Evolutionary conservation across 768 basidiomycete species (phyloP).

Genomic region (Gyrodon lividus): DNA sequence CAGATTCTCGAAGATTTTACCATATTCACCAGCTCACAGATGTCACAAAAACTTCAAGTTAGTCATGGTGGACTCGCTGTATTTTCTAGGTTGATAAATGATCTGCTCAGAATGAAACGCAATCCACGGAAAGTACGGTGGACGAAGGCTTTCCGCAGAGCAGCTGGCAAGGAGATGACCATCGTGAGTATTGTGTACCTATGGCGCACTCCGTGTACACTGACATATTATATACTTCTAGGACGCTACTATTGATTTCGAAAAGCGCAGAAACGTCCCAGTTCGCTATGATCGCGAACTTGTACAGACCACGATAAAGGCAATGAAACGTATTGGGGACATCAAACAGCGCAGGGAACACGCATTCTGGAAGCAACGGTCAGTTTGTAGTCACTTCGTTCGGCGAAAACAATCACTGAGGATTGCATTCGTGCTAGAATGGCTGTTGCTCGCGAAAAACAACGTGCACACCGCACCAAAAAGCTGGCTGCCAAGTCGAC

Average conservation of each 20-base stretch:
- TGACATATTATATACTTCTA: conserved; percentile 31
- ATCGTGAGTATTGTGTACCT: conserved; percentile 58
- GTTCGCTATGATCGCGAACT: conserved; percentile 96
- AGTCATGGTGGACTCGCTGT: conserved; percentile 18
- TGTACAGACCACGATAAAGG: conserved; percentile 88
- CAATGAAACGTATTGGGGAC: conserved; percentile 93
- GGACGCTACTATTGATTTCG: conserved; percentile 99
- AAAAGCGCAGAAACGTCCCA: conserved; percentile 97
- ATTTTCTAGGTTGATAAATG: conserved; percentile 1
- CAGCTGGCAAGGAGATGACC: conserved; percentile 99
- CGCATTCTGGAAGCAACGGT: conserved; percentile 96
- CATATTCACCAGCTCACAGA: conserved; percentile 40
- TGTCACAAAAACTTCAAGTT: conserved; percentile 99
- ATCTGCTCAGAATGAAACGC: conserved; percentile 83
- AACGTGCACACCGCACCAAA: conserved; percentile 70
- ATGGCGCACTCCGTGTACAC: background rate
- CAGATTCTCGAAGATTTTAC: background rate
- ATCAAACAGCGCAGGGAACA: conserved; percentile 88
- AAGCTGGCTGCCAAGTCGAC: conserved; percentile 49
- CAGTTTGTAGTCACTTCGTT: conserved; percentile 11
- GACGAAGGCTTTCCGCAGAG: conserved; percentile 99
- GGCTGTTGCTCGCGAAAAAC: conserved; percentile 78
- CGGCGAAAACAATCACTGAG: background rate
- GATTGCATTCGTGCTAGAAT: conserved; percentile 52
- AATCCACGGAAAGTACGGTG: conserved; percentile 98